These are phyloP conservation scores for Plantago ovata DNA, from an alignment of 257 asterid species.

Conservation along the genomic window DNA sequence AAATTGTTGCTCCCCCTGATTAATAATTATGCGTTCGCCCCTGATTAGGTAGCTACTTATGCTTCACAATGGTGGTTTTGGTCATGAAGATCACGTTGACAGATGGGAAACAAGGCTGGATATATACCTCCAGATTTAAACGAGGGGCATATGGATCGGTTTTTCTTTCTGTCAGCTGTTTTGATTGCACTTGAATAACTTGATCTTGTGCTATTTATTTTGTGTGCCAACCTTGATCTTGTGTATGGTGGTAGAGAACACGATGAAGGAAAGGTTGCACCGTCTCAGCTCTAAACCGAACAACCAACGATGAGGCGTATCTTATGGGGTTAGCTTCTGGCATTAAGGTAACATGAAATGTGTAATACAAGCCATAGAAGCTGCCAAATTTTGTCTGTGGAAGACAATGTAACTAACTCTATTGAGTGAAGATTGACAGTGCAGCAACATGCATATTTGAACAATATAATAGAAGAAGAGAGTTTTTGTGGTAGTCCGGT, in stretches of 20 bases:
- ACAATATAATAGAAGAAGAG: too few species aligned
- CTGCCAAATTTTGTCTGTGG: conserved; percentile 5
- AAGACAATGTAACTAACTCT: not conserved
- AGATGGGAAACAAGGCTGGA: conserved; percentile 72
- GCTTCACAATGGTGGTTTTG: conserved; percentile 48
- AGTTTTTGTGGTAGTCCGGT: too few species aligned
- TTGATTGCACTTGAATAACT: conserved; percentile 51
- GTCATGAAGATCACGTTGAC: conserved; percentile 63
- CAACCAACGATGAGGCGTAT: conserved; percentile 15
- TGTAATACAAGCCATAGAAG: not conserved
- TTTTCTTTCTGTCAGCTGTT: conserved; percentile 73
- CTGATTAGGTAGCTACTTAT: conserved; percentile 77
- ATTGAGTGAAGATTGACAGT: not conserved
- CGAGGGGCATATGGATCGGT: conserved; percentile 78
- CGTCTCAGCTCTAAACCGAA: conserved; percentile 24
- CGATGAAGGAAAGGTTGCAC: conserved; percentile 25
- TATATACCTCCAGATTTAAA: conserved; percentile 67
- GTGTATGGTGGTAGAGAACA: conserved; percentile 45
- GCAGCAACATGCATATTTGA: conserved; percentile 2
- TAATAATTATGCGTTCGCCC: too few species aligned
- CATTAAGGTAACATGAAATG: conserved; percentile 12
- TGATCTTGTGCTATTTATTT: conserved; percentile 48
- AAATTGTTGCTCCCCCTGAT: too few species aligned
- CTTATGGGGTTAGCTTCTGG: conserved; percentile 28
- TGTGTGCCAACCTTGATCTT: conserved; percentile 68